Evolutionary conservation across 1,284 basidiomycete genomes (phyloP).

Genomic region (Peniophora sp.): DNA sequence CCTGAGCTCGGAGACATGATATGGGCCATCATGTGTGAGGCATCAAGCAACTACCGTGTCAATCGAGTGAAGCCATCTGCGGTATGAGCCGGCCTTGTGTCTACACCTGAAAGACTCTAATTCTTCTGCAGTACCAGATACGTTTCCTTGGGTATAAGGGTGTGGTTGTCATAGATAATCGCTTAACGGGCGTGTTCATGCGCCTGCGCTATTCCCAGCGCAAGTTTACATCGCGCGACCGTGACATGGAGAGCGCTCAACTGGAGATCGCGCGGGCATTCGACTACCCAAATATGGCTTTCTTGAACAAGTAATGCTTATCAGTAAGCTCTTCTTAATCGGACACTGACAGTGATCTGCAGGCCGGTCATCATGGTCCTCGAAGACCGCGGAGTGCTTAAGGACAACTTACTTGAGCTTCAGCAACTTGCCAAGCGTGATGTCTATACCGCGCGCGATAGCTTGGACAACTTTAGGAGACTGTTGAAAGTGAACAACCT

Average conservation of each 20-base stretch:
- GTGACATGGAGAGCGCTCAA: slow-evolving; percentile 28
- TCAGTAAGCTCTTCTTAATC: not conserved
- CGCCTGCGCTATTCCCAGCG: slow-evolving; percentile 62
- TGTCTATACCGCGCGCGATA: slow-evolving; percentile 43
- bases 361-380: slow-evolving; percentile 14
- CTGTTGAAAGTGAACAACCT: slow-evolving; percentile 40
- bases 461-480: slow-evolving; percentile 30
- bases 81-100: slow-evolving; percentile 28
- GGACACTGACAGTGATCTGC: not conserved
- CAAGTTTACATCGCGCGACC: slow-evolving; percentile 62
- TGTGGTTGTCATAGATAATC: slow-evolving; percentile 56
- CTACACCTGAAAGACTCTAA: slow-evolving; percentile 1
- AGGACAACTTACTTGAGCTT: slow-evolving; percentile 41
- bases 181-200: slow-evolving; percentile 48
- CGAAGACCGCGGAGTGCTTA: slow-evolving; percentile 37
- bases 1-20: slow-evolving; percentile 43
- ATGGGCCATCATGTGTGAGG: slow-evolving; percentile 39
- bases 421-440: slow-evolving; percentile 43
- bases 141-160: slow-evolving; percentile 73
- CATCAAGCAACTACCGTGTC: slow-evolving; percentile 18
- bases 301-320: slow-evolving; percentile 50
- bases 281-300: slow-evolving; percentile 40
- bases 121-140: slow-evolving; percentile 48
- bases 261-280: slow-evolving; percentile 65
- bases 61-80: slow-evolving; percentile 40